These are phyloP conservation scores for Berberis thunbergii DNA, from an alignment of 164 flowering plant species.

Conservation along the genomic window DNA sequence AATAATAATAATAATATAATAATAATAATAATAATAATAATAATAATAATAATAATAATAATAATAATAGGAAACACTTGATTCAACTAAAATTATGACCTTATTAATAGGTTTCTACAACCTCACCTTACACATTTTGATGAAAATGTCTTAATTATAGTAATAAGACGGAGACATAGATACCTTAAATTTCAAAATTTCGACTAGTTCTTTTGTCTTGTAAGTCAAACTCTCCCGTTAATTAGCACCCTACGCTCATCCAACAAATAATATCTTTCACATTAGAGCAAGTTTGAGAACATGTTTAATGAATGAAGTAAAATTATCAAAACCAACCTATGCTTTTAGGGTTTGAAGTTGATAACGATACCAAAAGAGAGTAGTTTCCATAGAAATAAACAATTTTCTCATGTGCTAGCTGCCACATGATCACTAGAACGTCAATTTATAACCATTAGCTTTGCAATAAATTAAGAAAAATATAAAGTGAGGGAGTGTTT, in stretches of 20 bases:
- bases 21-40: no score
- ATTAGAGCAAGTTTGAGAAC: background rate
- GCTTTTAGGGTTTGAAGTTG: slow-evolving; percentile 31
- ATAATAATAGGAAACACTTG: no score
- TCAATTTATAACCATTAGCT: background rate
- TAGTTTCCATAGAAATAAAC: slow-evolving; percentile 81
- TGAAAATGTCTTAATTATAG: no score
- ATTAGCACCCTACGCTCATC: slow-evolving; percentile 41
- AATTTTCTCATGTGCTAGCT: slow-evolving; percentile 90
- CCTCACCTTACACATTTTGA: no score
- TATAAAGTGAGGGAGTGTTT: background rate
- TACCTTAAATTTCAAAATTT: slow-evolving; percentile 68
- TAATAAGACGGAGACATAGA: background rate
- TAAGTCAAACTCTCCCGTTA: slow-evolving; percentile 46
- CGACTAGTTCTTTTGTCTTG: slow-evolving; percentile 48
- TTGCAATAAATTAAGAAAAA: background rate
- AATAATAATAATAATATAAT: no score
- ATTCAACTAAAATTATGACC: no score
- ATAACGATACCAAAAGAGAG: slow-evolving; percentile 72
- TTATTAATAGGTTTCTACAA: no score
- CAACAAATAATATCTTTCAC: background rate
- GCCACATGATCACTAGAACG: background rate
- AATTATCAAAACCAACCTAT: slow-evolving; percentile 38
- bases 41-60: no score
- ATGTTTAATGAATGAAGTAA: background rate